phyloP scores from a whole-genome alignment of 257 asterid species.

The Ajuga chamaepitys region DNA sequence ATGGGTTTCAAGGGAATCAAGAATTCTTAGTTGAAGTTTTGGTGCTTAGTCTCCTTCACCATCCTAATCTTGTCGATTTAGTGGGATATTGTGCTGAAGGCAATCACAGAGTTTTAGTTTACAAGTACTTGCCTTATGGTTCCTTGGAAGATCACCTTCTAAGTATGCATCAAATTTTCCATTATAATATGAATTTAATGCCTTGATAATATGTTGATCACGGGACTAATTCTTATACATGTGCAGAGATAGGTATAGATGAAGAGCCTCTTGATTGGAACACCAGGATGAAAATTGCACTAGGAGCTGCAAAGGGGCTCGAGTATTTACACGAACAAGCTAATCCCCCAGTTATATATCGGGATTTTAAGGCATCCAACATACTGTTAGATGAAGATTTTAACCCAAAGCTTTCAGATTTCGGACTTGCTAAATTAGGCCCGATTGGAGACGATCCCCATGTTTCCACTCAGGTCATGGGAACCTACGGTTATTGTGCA shows the following conservation, averaged over 20 bases:
- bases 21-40: slow-evolving; percentile 57
- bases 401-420: slow-evolving; percentile 53
- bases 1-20: slow-evolving; percentile 59
- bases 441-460: slow-evolving; percentile 27
- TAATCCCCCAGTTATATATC: slow-evolving; percentile 50
- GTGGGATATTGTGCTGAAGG: slow-evolving; percentile 64
- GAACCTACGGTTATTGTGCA: slow-evolving; percentile 62
- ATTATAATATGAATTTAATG: background rate
- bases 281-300: slow-evolving; percentile 54
- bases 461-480: slow-evolving; percentile 48
- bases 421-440: slow-evolving; percentile 54
- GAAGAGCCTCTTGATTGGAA: slow-evolving; percentile 43
- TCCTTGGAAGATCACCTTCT: slow-evolving; percentile 59
- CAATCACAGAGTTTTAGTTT: slow-evolving; percentile 42
- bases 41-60: slow-evolving; percentile 45
- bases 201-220: background rate
- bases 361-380: slow-evolving; percentile 61
- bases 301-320: slow-evolving; percentile 53
- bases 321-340: slow-evolving; percentile 52
- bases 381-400: slow-evolving; percentile 40
- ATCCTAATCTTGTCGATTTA: slow-evolving; percentile 48
- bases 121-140: slow-evolving; percentile 47
- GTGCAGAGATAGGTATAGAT: slow-evolving; percentile 16
- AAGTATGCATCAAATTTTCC: slow-evolving; percentile 25
- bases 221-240: background rate